These are phyloP conservation scores for Colletotrichum sp. DNA, from an alignment of 2,329 filamentous ascomycete genomes.

Conservation along the genomic window DNA sequence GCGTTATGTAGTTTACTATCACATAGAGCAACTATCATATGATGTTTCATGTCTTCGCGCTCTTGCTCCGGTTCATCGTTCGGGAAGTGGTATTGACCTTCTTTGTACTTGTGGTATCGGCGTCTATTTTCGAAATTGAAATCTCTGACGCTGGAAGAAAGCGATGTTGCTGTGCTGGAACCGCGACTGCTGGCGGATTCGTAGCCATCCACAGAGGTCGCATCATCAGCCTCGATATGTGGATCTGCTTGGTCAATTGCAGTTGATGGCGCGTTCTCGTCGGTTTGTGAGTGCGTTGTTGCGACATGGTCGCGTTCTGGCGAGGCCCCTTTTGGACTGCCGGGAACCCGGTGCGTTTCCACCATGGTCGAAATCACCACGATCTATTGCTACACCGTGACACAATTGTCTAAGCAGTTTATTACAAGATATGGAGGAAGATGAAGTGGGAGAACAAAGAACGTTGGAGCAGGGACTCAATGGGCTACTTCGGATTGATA, in stretches of 20 bases:
- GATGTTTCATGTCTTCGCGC: slow-evolving; percentile 44
- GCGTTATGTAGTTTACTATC: slow-evolving; percentile 29
- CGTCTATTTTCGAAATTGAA: slow-evolving; percentile 44
- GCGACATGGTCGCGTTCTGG: background rate
- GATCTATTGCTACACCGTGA: background rate
- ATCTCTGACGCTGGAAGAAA: slow-evolving; percentile 38
- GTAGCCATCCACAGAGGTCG: background rate
- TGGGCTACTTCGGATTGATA: background rate
- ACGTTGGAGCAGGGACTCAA: background rate
- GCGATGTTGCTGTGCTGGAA: background rate
- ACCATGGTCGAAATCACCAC: background rate
- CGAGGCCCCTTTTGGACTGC: background rate
- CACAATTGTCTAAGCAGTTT: background rate
- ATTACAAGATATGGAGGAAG: background rate
- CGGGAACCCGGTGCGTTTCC: background rate
- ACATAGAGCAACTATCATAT: slow-evolving; percentile 41
- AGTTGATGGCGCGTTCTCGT: background rate
- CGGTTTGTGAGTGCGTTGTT: background rate
- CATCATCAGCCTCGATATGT: background rate
- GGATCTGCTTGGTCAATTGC: background rate
- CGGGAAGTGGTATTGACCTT: slow-evolving; percentile 44
- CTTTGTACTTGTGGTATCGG: slow-evolving; percentile 43
- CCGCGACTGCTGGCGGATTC: background rate
- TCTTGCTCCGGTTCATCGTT: slow-evolving; percentile 47
- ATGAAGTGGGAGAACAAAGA: background rate